A percentile compares a stretch with the other conserved stretches of the same genome.
Evolutionary conservation across 306 rosid genomes (phyloP).

Genomic region (Ormosia emarginata): DNA sequence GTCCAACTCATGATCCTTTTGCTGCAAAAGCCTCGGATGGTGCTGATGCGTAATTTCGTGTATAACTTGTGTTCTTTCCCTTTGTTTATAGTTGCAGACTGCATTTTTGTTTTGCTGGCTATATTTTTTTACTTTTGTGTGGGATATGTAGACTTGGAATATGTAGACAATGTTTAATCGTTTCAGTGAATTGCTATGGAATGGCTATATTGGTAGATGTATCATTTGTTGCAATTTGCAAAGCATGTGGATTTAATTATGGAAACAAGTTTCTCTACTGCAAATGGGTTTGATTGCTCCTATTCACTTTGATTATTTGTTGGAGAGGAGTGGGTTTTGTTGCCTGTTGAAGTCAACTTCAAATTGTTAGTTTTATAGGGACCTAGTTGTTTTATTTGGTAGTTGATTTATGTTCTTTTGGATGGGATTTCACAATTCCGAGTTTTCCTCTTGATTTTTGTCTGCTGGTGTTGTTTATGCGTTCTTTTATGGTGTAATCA

Average conservation of each 20-base stretch:
- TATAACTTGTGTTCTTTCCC: conserved; percentile 2
- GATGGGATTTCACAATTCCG: not conserved
- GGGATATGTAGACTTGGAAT: not conserved
- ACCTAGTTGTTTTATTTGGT: too few relatives aligned
- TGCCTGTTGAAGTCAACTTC: not conserved
- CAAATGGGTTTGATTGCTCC: not conserved
- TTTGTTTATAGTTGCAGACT: not conserved
- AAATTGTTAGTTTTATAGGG: too few relatives aligned
- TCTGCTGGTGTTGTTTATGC: not conserved
- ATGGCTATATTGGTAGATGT: not conserved
- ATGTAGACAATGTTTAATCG: not conserved
- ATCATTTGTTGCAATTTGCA: not conserved
- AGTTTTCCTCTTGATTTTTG: not conserved
- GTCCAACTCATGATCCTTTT: conserved; percentile 90
- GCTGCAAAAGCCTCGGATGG: conserved; percentile 47
- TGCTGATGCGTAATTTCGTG: conserved; percentile 47
- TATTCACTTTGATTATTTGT: not conserved
- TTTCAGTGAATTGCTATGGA: not conserved
- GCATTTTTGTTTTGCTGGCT: not conserved
- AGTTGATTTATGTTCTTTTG: not conserved
- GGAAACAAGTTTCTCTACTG: not conserved
- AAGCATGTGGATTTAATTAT: not conserved
- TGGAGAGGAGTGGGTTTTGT: not conserved
- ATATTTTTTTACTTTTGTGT: not conserved
- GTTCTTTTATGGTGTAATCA: not conserved